Evolutionary conservation across 139 green algal genomes (phyloP).

Genomic region (Micractinium sp.): DNA sequence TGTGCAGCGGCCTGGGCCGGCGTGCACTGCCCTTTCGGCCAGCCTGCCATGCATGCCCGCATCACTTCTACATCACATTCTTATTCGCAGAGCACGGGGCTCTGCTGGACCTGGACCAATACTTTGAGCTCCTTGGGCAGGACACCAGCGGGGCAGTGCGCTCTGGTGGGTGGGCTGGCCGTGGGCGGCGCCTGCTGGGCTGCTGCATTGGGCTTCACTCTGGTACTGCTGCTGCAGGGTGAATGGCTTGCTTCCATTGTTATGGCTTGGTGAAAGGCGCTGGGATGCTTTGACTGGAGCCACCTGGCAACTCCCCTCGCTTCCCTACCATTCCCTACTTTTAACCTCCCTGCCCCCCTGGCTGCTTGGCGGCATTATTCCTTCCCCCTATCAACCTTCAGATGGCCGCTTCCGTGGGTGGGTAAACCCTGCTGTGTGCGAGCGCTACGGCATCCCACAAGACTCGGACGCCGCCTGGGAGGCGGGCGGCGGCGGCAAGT

Average conservation of each 20-base stretch:
- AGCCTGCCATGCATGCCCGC: neutral
- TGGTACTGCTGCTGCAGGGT: neutral
- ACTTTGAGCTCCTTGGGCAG: slow-evolving; percentile 47
- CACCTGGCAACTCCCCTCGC: too few species aligned
- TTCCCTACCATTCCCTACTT: neutral
- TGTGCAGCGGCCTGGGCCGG: neutral
- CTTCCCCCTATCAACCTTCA: neutral
- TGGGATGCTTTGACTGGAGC: neutral
- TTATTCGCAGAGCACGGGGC: neutral
- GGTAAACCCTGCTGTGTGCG: slow-evolving; percentile 29
- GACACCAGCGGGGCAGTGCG: slow-evolving; percentile 31
- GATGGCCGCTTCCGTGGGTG: slow-evolving; percentile 53
- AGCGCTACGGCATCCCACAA: slow-evolving; percentile 47
- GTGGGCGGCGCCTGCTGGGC: neutral
- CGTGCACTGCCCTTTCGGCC: neutral
- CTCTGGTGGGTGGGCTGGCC: neutral
- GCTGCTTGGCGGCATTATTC: neutral
- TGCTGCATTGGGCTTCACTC: too few species aligned
- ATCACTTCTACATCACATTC: neutral
- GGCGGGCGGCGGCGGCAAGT: slow-evolving; percentile 57
- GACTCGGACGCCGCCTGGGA: slow-evolving; percentile 57
- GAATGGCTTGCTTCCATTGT: too few species aligned
- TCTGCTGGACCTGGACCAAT: slow-evolving; percentile 53
- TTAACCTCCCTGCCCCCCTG: neutral
- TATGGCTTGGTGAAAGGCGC: too few species aligned